Evolutionary conservation across 129 eudicot genomes (phyloP), one percentile per base, ranked within the genome.

Genomic region (Pittosporum tobira): DNA sequence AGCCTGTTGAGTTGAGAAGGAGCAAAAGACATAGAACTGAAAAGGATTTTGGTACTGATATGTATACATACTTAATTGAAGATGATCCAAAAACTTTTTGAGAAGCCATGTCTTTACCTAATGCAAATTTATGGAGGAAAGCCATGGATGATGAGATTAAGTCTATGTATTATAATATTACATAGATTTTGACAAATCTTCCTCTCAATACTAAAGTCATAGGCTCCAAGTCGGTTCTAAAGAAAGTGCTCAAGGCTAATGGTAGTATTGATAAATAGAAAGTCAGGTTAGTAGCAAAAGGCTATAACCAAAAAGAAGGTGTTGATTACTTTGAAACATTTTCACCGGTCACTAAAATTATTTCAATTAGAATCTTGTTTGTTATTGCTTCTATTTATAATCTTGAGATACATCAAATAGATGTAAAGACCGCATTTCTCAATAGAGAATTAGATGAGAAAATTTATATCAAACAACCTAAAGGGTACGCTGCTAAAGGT

Each of bases 21-120:
- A 10, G 30, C 5, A 51, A 51, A 6, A 1, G 18, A 23, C 1
- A 0, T 19, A 12, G 14, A 7, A 51, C 3, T 43, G 19, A 2
- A 43, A 44, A 44, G 19, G 18, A 44, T n/a, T 44, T 44, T 4
- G 21, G 48, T 44, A 14, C 57, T 7, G 30, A 24, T 10, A 51
- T 51, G 30, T 51, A 19, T 22, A 24, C 57, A 2, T 51, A 2
- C 14, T 5, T 21, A 18, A 16, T 51, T 19, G 57, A 51, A 24
- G 30, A 51, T 1, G 18, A 51, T 24, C 57, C 57, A 22, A 23
- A 51, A 24, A 22, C 29, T 51, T 51, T 24, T 51, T 6, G 12
- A 51, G 28, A 51, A 51, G 57, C 34, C 5, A 50, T 24, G 57
- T 51, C 57, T 51, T 51, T 51, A 6, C 30, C 30, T 3, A 19